Evolutionary conservation across 2,329 filamentous ascomycete genomes (phyloP), one percentile per base, ranked within the genome.

Genomic region (Xylaria sp.): DNA sequence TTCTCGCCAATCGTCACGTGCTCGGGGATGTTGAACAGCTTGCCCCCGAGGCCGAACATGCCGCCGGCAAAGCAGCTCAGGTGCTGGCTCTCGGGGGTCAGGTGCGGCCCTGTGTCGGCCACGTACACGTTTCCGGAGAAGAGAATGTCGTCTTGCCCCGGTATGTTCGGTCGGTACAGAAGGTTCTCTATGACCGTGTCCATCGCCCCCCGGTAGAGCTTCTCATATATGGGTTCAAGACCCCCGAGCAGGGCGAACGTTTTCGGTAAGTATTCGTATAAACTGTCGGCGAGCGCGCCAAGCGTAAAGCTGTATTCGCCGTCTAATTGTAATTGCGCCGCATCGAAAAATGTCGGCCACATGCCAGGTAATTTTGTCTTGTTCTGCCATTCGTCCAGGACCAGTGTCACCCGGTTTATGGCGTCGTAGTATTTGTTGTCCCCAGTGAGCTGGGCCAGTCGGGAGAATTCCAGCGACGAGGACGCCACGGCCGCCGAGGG

Each of bases 381-480:
- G 63, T 86, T 84, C 71, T 94, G 90, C 48, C 83, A 82, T 38
- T 78, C 75, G 48, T 87, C 80, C n/a, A 95, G 78, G 19, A 86
- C 81, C 52, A 87, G 80, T 7, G 88, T 90, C 44, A 95, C 84
- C 8, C 89, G 82, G 52, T 87, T 86, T 51, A 91, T 81, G 1
- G 89, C 90, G 67, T 92, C 90, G 66, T 87, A 91, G 71, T 88
- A 91, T 63, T 85, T 89, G 51, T 79, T 69, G 54, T 90, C 76
- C 48, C 82, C 83, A 0, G 88, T 90, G 51, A 91, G 74, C 67
- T 91, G 87, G 4, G 86, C 80, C 41, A 91, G 72, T 7, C 87
- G 78, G 3, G 85, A 90, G 66, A 91, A 90, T 65, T 92, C 88
- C 58, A 91, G 70, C 3, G 81, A 84, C 41, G 90, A 76, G 3